Evolutionary conservation across 2,329 filamentous ascomycete species (phyloP).

Genomic region (Daldinia sp.): DNA sequence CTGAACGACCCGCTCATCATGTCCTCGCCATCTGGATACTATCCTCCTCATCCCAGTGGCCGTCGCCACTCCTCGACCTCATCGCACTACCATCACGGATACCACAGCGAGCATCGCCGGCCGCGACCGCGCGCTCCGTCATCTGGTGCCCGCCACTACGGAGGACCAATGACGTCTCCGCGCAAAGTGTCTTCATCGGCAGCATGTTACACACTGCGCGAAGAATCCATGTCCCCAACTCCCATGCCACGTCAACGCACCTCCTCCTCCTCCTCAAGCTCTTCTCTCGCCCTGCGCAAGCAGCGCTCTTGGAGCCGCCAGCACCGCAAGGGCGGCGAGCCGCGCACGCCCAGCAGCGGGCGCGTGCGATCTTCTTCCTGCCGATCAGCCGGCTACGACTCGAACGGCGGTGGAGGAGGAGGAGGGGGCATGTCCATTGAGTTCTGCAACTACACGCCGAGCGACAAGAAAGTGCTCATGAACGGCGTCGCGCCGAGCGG

Average conservation of each 20-base stretch:
- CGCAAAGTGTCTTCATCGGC: constrained; percentile 54
- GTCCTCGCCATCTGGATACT: constrained; percentile 30
- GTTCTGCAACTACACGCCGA: constrained; percentile 92
- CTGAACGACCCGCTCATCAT: constrained; percentile 47
- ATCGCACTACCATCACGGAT: constrained; percentile 43
- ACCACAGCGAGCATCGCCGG: constrained; percentile 55
- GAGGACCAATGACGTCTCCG: constrained; percentile 52
- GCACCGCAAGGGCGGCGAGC: constrained; percentile 19
- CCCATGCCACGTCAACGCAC: constrained; percentile 46
- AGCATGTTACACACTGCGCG: constrained; percentile 51
- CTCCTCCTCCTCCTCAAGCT: constrained; percentile 29
- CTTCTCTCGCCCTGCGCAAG: constrained; percentile 52
- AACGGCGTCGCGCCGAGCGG: constrained; percentile 92
- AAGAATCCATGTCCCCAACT: constrained; percentile 55
- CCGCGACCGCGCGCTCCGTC: constrained; percentile 66
- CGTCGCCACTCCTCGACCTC: background rate
- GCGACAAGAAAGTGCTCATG: constrained; percentile 82
- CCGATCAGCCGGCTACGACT: constrained; percentile 25
- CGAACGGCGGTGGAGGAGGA: constrained; percentile 29
- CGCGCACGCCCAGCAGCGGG: constrained; percentile 35
- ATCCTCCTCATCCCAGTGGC: constrained; percentile 22
- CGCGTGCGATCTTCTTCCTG: constrained; percentile 19
- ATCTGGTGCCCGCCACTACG: constrained; percentile 60
- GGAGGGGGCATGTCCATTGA: constrained; percentile 56
- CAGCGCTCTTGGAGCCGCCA: constrained; percentile 54